Conservation (phyloP, 306 rosid genomes). For the Leucaena leucocephala region DNA sequence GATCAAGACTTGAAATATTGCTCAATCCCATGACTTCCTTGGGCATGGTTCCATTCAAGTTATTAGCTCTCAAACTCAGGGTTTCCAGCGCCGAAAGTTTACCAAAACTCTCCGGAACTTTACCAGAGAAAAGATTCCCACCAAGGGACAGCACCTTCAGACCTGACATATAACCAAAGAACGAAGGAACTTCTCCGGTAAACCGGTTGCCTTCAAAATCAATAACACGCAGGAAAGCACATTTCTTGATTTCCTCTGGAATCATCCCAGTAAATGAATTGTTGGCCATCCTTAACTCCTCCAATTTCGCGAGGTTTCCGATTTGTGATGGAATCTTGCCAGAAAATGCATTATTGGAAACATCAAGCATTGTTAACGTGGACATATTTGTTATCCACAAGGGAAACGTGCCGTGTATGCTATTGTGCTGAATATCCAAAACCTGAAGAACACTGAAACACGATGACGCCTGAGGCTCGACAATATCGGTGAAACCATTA, state of each 20-base stretch:
- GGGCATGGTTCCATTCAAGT: slow-evolving; percentile 69
- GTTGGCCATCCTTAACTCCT: slow-evolving; percentile 70
- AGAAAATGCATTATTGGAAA: slow-evolving; percentile 71
- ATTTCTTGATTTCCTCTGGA: slow-evolving; percentile 74
- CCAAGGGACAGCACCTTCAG: slow-evolving; percentile 69
- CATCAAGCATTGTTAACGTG: slow-evolving; percentile 58
- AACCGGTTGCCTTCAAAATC: slow-evolving; percentile 78
- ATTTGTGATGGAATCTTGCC: slow-evolving; percentile 60
- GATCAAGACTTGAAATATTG: slow-evolving; percentile 71
- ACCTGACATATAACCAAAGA: slow-evolving; percentile 58
- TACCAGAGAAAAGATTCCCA: slow-evolving; percentile 67
- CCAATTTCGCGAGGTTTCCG: slow-evolving; percentile 56
- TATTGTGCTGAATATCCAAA: slow-evolving; percentile 72
- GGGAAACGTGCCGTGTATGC: slow-evolving; percentile 67
- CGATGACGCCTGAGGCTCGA: slow-evolving; percentile 48
- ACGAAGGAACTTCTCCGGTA: slow-evolving; percentile 61
- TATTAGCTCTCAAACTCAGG: slow-evolving; percentile 66
- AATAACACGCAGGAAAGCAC: slow-evolving; percentile 55
- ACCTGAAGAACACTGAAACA: slow-evolving; percentile 76
- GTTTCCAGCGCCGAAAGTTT: slow-evolving; percentile 65
- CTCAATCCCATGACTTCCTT: slow-evolving; percentile 51
- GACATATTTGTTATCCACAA: slow-evolving; percentile 63
- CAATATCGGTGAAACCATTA: slow-evolving; percentile 76
- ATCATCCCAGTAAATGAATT: slow-evolving; percentile 67
- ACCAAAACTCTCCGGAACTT: slow-evolving; percentile 65